phyloP scores from a whole-genome alignment of 106 monocot species.

The Apostasia ramifera region DNA sequence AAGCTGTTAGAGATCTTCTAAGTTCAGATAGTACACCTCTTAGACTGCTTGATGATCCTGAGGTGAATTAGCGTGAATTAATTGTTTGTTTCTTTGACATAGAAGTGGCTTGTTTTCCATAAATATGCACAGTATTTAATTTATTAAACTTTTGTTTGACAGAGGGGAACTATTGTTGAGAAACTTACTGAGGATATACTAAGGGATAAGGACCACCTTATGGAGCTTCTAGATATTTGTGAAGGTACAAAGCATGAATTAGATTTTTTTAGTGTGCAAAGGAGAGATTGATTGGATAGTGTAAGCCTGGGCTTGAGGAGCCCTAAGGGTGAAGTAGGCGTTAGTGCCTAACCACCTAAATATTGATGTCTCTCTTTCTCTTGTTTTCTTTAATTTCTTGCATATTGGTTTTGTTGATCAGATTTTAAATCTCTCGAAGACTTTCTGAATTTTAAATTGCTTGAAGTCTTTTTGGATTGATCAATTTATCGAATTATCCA shows the following conservation, averaged over 20 bases:
- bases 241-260: slow-evolving; percentile 29
- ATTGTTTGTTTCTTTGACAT: background rate
- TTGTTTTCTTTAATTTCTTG: no score
- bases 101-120: background rate
- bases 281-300: no score
- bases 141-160: slow-evolving; percentile 6
- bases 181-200: slow-evolving; percentile 62
- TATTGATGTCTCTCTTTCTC: no score
- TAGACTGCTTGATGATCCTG: slow-evolving; percentile 84
- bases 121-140: background rate
- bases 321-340: no score
- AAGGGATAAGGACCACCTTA: slow-evolving; percentile 41
- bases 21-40: slow-evolving; percentile 40
- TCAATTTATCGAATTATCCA: no score
- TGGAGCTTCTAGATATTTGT: slow-evolving; percentile 52
- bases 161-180: slow-evolving; percentile 74
- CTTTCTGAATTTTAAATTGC: no score
- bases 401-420: no score
- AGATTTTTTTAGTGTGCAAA: background rate
- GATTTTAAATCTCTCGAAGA: no score
- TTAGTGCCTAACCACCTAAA: no score
- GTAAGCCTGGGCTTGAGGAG: no score
- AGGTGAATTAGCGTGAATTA: slow-evolving; percentile 21
- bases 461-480: no score
- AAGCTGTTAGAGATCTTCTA: slow-evolving; percentile 67